Percentiles rank a stretch among this genome's conserved stretches.
phyloP scores from a whole-genome alignment of 2,329 filamentous ascomycete species.

The Monilinia polystroma region DNA sequence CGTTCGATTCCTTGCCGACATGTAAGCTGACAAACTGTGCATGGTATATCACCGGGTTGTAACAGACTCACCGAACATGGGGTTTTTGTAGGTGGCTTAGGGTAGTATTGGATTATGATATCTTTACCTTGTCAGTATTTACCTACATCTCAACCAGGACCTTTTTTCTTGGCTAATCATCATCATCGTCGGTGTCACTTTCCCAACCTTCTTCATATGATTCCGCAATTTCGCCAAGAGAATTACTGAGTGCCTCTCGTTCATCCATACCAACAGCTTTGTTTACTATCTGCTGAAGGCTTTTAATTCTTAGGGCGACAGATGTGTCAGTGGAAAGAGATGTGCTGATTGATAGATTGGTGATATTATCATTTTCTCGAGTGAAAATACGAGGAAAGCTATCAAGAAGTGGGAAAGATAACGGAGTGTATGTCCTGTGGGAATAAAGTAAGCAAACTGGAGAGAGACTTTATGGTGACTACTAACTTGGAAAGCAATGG shows the following conservation, averaged over 20 bases:
- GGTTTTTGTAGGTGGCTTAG: conserved; percentile 10
- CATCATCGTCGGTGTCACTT: conserved; percentile 71
- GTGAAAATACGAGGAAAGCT: conserved; percentile 79
- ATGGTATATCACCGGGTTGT: not conserved
- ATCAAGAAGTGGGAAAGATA: conserved; percentile 75
- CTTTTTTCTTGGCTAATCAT: conserved; percentile 41
- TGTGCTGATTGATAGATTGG: conserved; percentile 51
- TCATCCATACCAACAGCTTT: conserved; percentile 71
- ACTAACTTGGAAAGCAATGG: conserved; percentile 40
- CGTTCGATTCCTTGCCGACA: not conserved
- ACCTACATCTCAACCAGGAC: not conserved
- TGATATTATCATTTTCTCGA: conserved; percentile 41
- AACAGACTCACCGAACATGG: conserved; percentile 4
- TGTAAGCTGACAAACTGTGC: conserved; percentile 9
- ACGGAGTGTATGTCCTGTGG: conserved; percentile 44
- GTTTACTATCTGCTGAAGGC: conserved; percentile 61
- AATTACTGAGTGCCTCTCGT: conserved; percentile 78
- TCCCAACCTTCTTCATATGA: conserved; percentile 88
- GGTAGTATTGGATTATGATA: conserved; percentile 6
- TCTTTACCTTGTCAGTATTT: conserved; percentile 4
- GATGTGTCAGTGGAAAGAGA: conserved; percentile 72
- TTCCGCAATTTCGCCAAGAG: conserved; percentile 78
- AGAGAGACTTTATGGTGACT: conserved; percentile 17
- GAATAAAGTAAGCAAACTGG: conserved; percentile 6
- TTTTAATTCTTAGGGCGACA: conserved; percentile 67